These are phyloP conservation scores for Pseudofabraea citricarpa DNA, from an alignment of 2,329 filamentous ascomycete genomes.

Conservation along the genomic window DNA sequence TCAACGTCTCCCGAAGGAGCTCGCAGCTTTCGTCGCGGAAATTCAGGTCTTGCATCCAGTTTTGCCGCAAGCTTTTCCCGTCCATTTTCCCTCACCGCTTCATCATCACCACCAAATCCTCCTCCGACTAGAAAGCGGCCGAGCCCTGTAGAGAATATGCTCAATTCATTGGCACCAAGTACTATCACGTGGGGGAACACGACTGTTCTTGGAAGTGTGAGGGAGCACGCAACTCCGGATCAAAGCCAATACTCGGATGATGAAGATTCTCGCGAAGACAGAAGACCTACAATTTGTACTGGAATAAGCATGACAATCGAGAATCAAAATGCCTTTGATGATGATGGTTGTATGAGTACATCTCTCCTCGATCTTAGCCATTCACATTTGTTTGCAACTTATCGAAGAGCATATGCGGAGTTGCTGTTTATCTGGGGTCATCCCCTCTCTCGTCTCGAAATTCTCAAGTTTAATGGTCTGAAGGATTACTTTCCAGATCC, in stretches of 20 bases:
- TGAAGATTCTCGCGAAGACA: slow-evolving; percentile 17
- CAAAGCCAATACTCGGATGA: slow-evolving; percentile 25
- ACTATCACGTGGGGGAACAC: slow-evolving; percentile 33
- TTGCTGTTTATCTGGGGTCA: slow-evolving; percentile 63
- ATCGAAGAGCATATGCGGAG: slow-evolving; percentile 63
- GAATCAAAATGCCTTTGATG: slow-evolving; percentile 62
- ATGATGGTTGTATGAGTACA: slow-evolving; percentile 59
- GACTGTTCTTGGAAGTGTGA: slow-evolving; percentile 31
- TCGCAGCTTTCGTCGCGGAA: slow-evolving; percentile 44
- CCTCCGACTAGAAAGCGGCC: slow-evolving; percentile 45
- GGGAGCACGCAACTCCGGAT: slow-evolving; percentile 20
- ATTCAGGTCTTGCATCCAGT: slow-evolving; percentile 50
- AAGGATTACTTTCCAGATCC: slow-evolving; percentile 38
- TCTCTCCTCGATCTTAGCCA: slow-evolving; percentile 50
- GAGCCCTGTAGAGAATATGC: slow-evolving; percentile 57
- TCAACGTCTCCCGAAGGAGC: slow-evolving; percentile 56
- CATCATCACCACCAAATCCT: slow-evolving; percentile 41
- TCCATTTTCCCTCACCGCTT: slow-evolving; percentile 25
- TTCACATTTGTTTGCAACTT: slow-evolving; percentile 48
- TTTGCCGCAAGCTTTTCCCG: slow-evolving; percentile 51
- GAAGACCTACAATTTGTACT: slow-evolving; percentile 17
- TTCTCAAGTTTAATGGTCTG: slow-evolving; percentile 65
- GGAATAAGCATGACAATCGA: slow-evolving; percentile 44
- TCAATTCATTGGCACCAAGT: slow-evolving; percentile 46
- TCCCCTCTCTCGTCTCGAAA: slow-evolving; percentile 57